A percentile compares a stretch with the other conserved stretches of the same genome.
Conservation (phyloP, 192 early-diverging fungal species). For the Coemansia sp. region DNA sequence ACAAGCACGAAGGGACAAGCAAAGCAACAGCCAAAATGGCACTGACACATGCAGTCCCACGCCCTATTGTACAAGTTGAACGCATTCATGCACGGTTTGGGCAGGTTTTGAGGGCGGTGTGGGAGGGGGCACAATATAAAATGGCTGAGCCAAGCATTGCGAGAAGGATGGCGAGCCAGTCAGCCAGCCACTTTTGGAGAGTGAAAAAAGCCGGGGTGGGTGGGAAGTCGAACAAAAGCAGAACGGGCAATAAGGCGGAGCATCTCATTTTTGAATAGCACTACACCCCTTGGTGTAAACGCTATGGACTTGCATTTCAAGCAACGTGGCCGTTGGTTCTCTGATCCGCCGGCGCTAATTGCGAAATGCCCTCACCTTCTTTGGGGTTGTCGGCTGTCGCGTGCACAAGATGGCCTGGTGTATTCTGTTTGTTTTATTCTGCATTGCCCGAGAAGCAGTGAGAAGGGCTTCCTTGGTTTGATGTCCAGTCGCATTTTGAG, state of each 20-base stretch:
- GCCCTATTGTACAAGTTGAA: neutral
- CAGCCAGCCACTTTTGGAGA: neutral
- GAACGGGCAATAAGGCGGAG: neutral
- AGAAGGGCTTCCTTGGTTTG: neutral
- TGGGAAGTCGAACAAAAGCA: neutral
- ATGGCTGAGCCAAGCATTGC: neutral
- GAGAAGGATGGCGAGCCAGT: neutral
- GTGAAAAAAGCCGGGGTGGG: neutral
- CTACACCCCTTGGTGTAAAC: neutral
- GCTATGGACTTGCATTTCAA: neutral
- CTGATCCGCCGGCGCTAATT: neutral
- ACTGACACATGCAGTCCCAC: neutral
- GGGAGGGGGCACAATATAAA: neutral
- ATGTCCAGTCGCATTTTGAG: neutral
- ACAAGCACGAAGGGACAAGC: neutral
- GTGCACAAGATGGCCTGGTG: conserved; percentile 3
- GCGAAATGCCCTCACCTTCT: neutral
- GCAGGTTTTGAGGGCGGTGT: neutral
- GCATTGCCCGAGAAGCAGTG: no score
- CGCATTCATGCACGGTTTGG: conserved; percentile 3
- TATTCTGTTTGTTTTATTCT: neutral
- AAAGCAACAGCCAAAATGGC: neutral
- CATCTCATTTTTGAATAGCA: neutral
- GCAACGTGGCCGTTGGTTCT: neutral
- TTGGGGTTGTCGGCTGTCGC: neutral